Evolutionary conservation across 495 filamentous ascomycete genomes (phyloP).

Genomic region (Pyronema domesticum): DNA sequence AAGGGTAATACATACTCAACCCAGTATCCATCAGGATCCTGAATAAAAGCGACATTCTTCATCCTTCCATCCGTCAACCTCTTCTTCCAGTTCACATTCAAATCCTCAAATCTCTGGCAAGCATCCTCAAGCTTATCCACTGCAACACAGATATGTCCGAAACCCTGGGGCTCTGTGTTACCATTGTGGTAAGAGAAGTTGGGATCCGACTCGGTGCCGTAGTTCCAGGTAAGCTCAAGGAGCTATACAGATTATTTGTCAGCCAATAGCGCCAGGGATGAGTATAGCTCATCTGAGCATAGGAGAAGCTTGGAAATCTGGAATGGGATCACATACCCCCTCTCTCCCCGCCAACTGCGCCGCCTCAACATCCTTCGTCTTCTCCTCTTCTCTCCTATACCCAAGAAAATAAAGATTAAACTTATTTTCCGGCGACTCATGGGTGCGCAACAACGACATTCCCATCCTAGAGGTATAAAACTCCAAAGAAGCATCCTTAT

Average conservation of each 20-base stretch:
- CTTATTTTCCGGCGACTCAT: constrained; percentile 46
- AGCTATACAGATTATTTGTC: constrained; percentile 24
- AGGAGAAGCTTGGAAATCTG: too few species aligned
- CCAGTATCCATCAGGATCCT: constrained; percentile 89
- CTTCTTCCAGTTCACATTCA: constrained; percentile 85
- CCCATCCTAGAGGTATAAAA: constrained; percentile 87
- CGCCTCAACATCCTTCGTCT: constrained; percentile 22
- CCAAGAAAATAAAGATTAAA: constrained; percentile 92
- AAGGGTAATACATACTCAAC: constrained; percentile 36
- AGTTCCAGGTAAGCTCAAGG: constrained; percentile 89
- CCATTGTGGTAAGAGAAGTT: constrained; percentile 80
- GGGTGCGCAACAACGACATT: constrained; percentile 60
- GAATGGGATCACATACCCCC: constrained; percentile 30
- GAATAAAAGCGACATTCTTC: constrained; percentile 85
- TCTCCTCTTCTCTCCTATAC: constrained; percentile 33
- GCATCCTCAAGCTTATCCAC: constrained; percentile 79
- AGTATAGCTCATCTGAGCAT: too few species aligned
- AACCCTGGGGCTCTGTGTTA: constrained; percentile 80
- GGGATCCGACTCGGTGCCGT: constrained; percentile 61
- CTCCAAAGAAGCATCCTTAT: constrained; percentile 59
- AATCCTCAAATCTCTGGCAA: constrained; percentile 64
- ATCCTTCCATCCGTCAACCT: constrained; percentile 75
- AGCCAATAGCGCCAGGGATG: too few species aligned
- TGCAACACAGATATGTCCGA: constrained; percentile 55
- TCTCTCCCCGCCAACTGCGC: constrained; percentile 47